phyloP scores from a whole-genome alignment of 1,284 basidiomycete species.

The Trichosporon ovoides region DNA sequence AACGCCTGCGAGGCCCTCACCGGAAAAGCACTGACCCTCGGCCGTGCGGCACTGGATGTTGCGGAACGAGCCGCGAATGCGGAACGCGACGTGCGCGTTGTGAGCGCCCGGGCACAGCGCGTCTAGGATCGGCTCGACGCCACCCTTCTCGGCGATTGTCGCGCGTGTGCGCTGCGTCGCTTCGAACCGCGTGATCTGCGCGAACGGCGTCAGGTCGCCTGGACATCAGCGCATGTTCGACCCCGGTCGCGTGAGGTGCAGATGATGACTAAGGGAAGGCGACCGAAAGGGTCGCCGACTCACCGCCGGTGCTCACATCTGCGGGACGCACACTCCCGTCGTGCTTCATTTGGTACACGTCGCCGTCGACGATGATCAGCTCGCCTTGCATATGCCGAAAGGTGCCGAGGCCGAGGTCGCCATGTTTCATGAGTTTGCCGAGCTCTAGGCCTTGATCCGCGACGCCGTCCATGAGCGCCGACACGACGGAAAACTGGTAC shows the following conservation, averaged over 20 bases:
- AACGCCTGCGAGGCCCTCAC: slow-evolving; percentile 15
- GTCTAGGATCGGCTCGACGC: slow-evolving; percentile 8
- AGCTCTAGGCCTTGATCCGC: slow-evolving; percentile 11
- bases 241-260: not conserved
- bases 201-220: slow-evolving; percentile 17
- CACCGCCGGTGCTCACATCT: not conserved
- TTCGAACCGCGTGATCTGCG: slow-evolving; percentile 12
- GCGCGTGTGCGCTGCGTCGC: not conserved
- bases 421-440: slow-evolving; percentile 8
- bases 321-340: slow-evolving; percentile 14
- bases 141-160: slow-evolving; percentile 4
- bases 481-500: slow-evolving; percentile 16
- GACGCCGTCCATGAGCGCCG: slow-evolving; percentile 15
- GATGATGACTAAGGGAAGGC: not conserved
- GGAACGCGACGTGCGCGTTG: slow-evolving; percentile 19
- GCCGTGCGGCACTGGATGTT: slow-evolving; percentile 14
- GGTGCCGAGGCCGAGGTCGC: slow-evolving; percentile 19
- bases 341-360: slow-evolving; percentile 16
- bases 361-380: slow-evolving; percentile 16
- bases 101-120: slow-evolving; percentile 3
- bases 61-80: slow-evolving; percentile 16
- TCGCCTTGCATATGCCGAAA: slow-evolving; percentile 15
- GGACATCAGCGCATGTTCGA: not conserved
- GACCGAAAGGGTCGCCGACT: not conserved
- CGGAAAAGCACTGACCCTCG: slow-evolving; percentile 14